Percentiles rank a stretch among this genome's conserved stretches.
phyloP scores from a whole-genome alignment of 257 asterid species.

The Ocimum tenuiflorum region DNA sequence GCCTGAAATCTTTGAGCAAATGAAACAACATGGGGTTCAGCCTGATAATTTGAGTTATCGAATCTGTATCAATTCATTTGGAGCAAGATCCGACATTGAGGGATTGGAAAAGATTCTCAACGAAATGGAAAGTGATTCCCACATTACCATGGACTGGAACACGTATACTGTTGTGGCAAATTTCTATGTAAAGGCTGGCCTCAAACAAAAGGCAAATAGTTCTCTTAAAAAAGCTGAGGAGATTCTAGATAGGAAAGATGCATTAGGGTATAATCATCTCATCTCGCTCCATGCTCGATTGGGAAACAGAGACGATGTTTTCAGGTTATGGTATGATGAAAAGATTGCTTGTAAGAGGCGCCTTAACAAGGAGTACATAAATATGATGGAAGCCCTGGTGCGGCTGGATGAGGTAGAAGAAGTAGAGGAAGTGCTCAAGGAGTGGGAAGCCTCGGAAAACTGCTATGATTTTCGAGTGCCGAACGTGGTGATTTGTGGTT shows the following conservation, averaged over 20 bases:
- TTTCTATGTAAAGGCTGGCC: constrained; percentile 50
- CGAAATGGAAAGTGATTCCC: constrained; percentile 60
- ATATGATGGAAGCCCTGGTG: constrained; percentile 53
- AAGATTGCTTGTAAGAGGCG: constrained; percentile 43
- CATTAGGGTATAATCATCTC: constrained; percentile 53
- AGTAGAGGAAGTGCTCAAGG: constrained; percentile 54
- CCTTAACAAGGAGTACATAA: constrained; percentile 57
- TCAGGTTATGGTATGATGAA: constrained; percentile 57
- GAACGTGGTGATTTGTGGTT: constrained; percentile 37
- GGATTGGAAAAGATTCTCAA: constrained; percentile 54
- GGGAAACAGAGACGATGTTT: constrained; percentile 50
- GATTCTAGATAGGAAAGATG: constrained; percentile 46
- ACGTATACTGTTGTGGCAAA: constrained; percentile 63
- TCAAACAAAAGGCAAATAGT: constrained; percentile 41
- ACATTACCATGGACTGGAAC: constrained; percentile 60
- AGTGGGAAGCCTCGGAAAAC: constrained; percentile 73
- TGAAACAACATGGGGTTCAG: constrained; percentile 42
- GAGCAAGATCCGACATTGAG: constrained; percentile 51
- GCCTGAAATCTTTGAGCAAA: constrained; percentile 39
- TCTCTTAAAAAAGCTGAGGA: constrained; percentile 56
- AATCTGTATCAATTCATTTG: constrained; percentile 70
- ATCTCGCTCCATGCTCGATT: constrained; percentile 62
- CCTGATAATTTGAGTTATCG: constrained; percentile 76
- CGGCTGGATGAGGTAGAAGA: constrained; percentile 56
- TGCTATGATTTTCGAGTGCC: constrained; percentile 64